A percentile compares a stretch with the other conserved stretches of the same genome.
Evolutionary conservation across 768 basidiomycete genomes (phyloP).

Genomic region (Pisolithus tinctorius): DNA sequence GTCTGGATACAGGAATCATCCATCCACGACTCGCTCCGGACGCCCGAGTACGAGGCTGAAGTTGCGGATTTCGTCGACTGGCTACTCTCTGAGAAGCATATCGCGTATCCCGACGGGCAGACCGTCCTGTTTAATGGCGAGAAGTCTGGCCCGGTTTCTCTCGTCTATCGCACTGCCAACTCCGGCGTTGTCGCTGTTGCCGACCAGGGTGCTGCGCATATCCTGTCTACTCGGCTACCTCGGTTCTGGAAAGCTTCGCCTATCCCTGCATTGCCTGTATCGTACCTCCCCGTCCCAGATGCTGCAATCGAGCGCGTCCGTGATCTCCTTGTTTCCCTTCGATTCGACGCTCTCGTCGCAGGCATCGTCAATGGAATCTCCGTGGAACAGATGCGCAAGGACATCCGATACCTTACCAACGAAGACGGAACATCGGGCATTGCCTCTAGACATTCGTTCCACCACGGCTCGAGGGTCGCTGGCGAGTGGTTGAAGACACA

Average conservation of each 20-base stretch:
- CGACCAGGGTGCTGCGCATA: slow-evolving; percentile 30
- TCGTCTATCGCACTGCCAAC: slow-evolving; percentile 38
- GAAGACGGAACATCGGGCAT: slow-evolving; percentile 72
- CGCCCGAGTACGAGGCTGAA: slow-evolving; percentile 24
- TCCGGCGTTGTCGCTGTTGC: slow-evolving; percentile 47
- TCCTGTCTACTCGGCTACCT: slow-evolving; percentile 61
- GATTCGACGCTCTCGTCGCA: slow-evolving; percentile 66
- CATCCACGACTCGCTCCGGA: slow-evolving; percentile 40
- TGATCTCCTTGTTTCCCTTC: slow-evolving; percentile 48
- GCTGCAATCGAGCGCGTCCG: slow-evolving; percentile 49
- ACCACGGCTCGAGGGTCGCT: slow-evolving; percentile 54
- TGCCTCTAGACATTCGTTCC: slow-evolving; percentile 77
- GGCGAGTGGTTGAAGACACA: slow-evolving; percentile 59
- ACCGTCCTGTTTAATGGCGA: slow-evolving; percentile 10
- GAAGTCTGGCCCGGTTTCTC: slow-evolving; percentile 13
- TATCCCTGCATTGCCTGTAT: slow-evolving; percentile 43
- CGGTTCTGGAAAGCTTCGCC: slow-evolving; percentile 65
- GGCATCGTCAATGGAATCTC: slow-evolving; percentile 65
- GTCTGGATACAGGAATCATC: slow-evolving; percentile 57
- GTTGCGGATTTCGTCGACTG: slow-evolving; percentile 32
- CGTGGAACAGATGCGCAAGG: slow-evolving; percentile 54
- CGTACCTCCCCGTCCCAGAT: slow-evolving; percentile 51
- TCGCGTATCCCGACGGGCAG: slow-evolving; percentile 14
- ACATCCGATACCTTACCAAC: slow-evolving; percentile 80
- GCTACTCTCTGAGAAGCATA: slow-evolving; percentile 15